These are phyloP conservation scores for Candida wancherniae DNA, from an alignment of 805 yeast genomes.

Conservation along the genomic window DNA sequence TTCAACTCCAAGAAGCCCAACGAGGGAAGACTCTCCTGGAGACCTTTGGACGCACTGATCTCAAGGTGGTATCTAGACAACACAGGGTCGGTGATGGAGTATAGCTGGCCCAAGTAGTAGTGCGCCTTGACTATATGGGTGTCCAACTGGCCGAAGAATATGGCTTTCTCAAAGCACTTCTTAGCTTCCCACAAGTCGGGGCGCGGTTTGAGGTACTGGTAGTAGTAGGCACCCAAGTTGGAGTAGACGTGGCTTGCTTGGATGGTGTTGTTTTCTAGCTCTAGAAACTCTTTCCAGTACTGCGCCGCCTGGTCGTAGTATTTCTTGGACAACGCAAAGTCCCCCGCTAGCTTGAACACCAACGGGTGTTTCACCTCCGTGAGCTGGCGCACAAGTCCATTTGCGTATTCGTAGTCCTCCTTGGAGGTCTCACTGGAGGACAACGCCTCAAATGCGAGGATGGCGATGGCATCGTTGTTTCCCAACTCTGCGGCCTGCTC, in stretches of 20 bases:
- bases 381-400: slow-evolving; percentile 51
- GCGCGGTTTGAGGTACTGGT: slow-evolving; percentile 35
- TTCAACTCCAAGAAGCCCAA: slow-evolving; percentile 80
- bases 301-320: slow-evolving; percentile 50
- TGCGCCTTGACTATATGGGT: slow-evolving; percentile 66
- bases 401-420: slow-evolving; percentile 64
- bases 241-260: slow-evolving; percentile 70
- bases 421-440: slow-evolving; percentile 17
- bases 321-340: slow-evolving; percentile 53
- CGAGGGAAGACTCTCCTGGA: slow-evolving; percentile 68
- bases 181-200: slow-evolving; percentile 52
- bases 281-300: slow-evolving; percentile 55
- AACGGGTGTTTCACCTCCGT: slow-evolving; percentile 63
- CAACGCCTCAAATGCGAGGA: slow-evolving; percentile 65
- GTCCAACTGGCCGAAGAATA: slow-evolving; percentile 56
- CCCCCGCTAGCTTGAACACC: slow-evolving; percentile 75
- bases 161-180: slow-evolving; percentile 53
- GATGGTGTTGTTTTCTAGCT: slow-evolving; percentile 52
- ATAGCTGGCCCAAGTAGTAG: slow-evolving; percentile 69
- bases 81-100: slow-evolving; percentile 56
- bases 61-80: slow-evolving; percentile 71
- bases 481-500: slow-evolving; percentile 84
- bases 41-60: slow-evolving; percentile 71
- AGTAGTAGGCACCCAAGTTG: slow-evolving; percentile 58
- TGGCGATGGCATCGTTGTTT: slow-evolving; percentile 71